Evolutionary conservation across 2,329 filamentous ascomycete genomes (phyloP), one percentile per base, ranked within the genome.

Genomic region (Colletotrichum aenigma): DNA sequence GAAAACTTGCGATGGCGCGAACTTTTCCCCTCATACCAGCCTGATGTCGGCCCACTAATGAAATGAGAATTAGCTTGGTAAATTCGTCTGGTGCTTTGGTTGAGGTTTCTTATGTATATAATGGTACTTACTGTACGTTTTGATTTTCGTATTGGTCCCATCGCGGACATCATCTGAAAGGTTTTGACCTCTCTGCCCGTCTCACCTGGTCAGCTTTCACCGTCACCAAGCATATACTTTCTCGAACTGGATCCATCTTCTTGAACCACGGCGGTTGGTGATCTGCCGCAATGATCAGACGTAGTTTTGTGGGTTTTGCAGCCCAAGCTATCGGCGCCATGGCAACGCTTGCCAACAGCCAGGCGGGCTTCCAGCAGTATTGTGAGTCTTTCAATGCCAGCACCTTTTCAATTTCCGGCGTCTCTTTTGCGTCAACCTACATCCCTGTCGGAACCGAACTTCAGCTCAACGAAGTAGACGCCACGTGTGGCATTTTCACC

Each of bases 391-490:
- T 86, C 18, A 48, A 48, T n/a, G 81, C 81, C 2, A 80, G 79
- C 30, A 78, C 79, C 13, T 79, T 86, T 36, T 60, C 77, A 7
- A 77, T 85, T 38, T 75, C 80, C 28, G 82, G 84, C 15, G 55
- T 34, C 18, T 28, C 30, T 6, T 56, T 28, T 1, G 8, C 55
- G 3, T 48, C 71, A 8, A 36, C 74, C 26, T 84, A 82, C 12
- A 8, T 72, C 6, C 8, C 52, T 3, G 28, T 36, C 7, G 84
- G 85, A 7, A 85, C 84, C 5, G 86, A 84, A 26, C 73, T 72
- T 82, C 64, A 79, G 16, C 74, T 86, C 12, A 78, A 84, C 1
- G 82, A 84, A 32, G 82, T 84, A 69, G 82, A 86, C 61, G 77
- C 80, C 12, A 83, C 84, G 52, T 89, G 88, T 61, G 30, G 18